These are phyloP conservation scores for Acorus calamus DNA, from an alignment of 106 monocot species.

Conservation along the genomic window DNA sequence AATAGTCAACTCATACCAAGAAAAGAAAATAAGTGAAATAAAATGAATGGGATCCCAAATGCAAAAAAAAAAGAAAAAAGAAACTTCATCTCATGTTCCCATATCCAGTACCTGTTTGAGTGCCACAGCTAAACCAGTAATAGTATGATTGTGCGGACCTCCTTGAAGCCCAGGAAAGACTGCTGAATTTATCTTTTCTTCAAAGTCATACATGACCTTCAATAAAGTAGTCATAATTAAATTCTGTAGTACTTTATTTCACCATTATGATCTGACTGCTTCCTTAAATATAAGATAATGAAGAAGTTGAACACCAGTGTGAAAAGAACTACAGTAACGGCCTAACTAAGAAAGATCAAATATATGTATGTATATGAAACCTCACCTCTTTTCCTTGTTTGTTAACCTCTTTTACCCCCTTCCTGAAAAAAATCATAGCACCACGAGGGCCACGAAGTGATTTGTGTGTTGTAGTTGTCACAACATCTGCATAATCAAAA, in stretches of 20 bases:
- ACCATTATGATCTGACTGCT: not conserved
- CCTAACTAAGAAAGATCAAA: not conserved
- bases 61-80: too few species aligned
- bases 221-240: constrained; percentile 4
- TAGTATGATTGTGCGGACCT: constrained; percentile 99
- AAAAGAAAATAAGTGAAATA: too few species aligned
- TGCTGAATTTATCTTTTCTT: constrained; percentile 95
- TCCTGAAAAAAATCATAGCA: constrained; percentile 97
- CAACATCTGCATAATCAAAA: constrained; percentile 95
- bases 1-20: too few species aligned
- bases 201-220: constrained; percentile 83
- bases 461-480: constrained; percentile 98
- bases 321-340: not conserved
- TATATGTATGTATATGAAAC: not conserved
- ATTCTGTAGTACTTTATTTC: not conserved
- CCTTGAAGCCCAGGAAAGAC: constrained; percentile 99
- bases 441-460: constrained; percentile 98
- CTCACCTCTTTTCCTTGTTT: constrained; percentile 86
- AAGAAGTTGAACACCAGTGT: not conserved
- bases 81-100: too few species aligned
- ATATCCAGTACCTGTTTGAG: constrained; percentile 66
- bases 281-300: not conserved
- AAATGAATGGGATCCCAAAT: too few species aligned
- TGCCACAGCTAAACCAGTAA: constrained; percentile 95
- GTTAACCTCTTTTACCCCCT: constrained; percentile 83